Conservation (phyloP, 257 asterid species). For the Verbascum thapsus region DNA sequence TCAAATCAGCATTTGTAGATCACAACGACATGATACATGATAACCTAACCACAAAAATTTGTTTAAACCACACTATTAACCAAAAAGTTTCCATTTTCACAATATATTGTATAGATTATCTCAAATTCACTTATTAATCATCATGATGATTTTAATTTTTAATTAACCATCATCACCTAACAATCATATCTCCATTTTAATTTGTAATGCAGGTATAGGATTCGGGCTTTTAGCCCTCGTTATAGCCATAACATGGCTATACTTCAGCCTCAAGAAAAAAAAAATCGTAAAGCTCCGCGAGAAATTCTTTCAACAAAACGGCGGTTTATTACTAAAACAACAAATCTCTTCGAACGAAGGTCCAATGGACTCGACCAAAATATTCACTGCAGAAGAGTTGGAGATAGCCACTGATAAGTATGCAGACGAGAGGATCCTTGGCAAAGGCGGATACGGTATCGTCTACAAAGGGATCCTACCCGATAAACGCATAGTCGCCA, state of each 20-base stretch:
- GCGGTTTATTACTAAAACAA: conserved; percentile 61
- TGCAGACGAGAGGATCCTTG: conserved; percentile 61
- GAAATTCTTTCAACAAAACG: conserved; percentile 76
- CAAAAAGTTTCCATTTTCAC: too few species aligned
- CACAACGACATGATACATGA: too few species aligned
- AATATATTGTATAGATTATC: too few species aligned
- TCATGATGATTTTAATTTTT: too few species aligned
- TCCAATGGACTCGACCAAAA: conserved; percentile 48
- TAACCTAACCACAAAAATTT: too few species aligned
- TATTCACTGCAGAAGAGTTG: conserved; percentile 64
- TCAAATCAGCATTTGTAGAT: too few species aligned
- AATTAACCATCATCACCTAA: too few species aligned
- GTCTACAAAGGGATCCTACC: conserved; percentile 69
- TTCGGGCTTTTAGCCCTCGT: conserved; percentile 62
- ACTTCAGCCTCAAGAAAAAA: conserved; percentile 54
- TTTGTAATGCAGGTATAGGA: conserved; percentile 63
- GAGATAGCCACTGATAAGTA: conserved; percentile 59
- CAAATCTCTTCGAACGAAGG: conserved; percentile 52
- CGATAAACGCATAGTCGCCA: conserved; percentile 58
- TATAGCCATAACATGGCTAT: conserved; percentile 50
- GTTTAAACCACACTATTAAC: too few species aligned
- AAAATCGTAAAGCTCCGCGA: conserved; percentile 47
- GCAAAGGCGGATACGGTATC: conserved; percentile 72
- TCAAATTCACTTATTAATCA: too few species aligned
- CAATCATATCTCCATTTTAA: too few species aligned